Evolutionary conservation across 306 rosid species (phyloP).

Genomic region (Heteromeles arbutifolia): DNA sequence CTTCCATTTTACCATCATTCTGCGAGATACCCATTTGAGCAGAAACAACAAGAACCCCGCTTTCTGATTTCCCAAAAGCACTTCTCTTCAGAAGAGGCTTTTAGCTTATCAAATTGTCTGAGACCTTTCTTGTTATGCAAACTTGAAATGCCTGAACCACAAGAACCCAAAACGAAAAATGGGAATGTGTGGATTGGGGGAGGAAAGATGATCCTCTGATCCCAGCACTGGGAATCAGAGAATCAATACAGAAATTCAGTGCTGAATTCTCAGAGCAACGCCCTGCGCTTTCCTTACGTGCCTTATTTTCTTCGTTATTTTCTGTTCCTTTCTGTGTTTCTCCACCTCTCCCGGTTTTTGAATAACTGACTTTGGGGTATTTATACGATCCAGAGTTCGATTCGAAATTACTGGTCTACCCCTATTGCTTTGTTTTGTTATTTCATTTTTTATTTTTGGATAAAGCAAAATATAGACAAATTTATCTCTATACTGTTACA

Average conservation of each 20-base stretch:
- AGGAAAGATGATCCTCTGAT: constrained; percentile 49
- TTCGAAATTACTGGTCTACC: constrained; percentile 19
- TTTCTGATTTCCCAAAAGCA: constrained; percentile 8
- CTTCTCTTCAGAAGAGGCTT: neutral
- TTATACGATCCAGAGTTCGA: neutral
- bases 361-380: constrained; percentile 34
- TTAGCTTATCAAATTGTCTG: neutral
- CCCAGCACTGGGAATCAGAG: constrained; percentile 67
- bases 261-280: constrained; percentile 15
- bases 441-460: neutral
- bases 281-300: neutral
- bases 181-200: neutral
- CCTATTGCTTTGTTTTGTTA: constrained; percentile 5
- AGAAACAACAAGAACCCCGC: neutral
- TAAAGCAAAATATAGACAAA: too few relatives aligned
- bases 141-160: neutral
- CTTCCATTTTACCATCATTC: constrained; percentile 62
- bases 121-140: neutral
- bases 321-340: constrained; percentile 13
- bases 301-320: neutral
- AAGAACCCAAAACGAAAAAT: neutral
- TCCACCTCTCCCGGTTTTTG: constrained; percentile 32
- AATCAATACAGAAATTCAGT: constrained; percentile 31
- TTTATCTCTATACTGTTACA: neutral
- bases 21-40: constrained; percentile 32